Evolutionary conservation across 1,284 basidiomycete species (phyloP).

Genomic region (Puccinia triticina): DNA sequence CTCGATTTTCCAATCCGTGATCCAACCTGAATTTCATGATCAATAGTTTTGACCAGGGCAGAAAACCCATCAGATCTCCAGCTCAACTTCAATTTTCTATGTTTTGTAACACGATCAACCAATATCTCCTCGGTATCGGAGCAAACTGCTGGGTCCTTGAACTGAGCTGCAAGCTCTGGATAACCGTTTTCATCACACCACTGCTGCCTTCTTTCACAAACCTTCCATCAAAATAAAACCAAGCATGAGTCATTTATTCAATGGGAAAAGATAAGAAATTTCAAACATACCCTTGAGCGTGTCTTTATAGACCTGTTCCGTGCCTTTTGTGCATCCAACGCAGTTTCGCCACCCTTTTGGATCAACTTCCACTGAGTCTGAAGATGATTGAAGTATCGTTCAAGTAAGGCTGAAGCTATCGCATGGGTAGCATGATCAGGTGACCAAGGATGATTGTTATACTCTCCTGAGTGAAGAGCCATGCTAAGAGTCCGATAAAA

Average conservation of each 20-base stretch:
- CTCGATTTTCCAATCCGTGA: conserved; percentile 14
- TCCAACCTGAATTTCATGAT: conserved; percentile 16
- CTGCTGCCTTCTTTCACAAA: conserved; percentile 26
- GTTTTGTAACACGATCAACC: neutral
- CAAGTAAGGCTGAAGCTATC: neutral
- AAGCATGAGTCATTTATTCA: neutral
- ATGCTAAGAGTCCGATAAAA: conserved; percentile 25
- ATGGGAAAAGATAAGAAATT: neutral
- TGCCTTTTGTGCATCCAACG: conserved; percentile 3
- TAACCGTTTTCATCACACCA: conserved; percentile 38
- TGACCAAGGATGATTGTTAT: neutral
- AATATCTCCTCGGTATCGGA: conserved; percentile 13
- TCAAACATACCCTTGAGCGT: neutral
- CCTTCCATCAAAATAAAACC: neutral
- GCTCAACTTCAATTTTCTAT: conserved; percentile 7
- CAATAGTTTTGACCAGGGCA: neutral
- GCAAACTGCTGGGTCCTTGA: conserved; percentile 23
- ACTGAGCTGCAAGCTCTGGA: conserved; percentile 18
- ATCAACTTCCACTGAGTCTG: conserved; percentile 22
- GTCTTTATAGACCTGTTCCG: neutral
- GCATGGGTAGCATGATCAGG: neutral
- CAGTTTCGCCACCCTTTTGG: neutral
- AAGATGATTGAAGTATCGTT: conserved; percentile 10
- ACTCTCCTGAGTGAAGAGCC: conserved; percentile 13
- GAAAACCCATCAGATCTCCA: conserved; percentile 23